A percentile compares a stretch with the other conserved stretches of the same genome.
phyloP scores from a whole-genome alignment of 192 early-diverging fungal genomes.

The Chytriomyces sp. region DNA sequence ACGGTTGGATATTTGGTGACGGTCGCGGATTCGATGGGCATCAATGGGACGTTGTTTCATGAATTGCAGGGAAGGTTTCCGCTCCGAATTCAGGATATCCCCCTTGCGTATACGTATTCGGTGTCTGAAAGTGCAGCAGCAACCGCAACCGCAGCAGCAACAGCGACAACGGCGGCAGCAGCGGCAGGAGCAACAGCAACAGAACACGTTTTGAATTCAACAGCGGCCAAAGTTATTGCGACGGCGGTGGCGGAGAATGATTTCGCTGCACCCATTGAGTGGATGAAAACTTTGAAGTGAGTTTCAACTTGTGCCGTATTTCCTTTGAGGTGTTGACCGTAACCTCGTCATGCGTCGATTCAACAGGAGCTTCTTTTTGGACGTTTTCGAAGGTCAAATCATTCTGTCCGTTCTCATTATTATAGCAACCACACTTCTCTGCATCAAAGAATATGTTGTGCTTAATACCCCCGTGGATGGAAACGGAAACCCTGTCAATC shows the following conservation, averaged over 20 bases:
- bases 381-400: conserved; percentile 83
- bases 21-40: not conserved
- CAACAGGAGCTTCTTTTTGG: conserved; percentile 40
- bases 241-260: not conserved
- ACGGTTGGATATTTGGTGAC: conserved; percentile 12
- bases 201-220: not conserved
- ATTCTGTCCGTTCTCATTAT: conserved; percentile 77
- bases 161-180: not conserved
- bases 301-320: not conserved
- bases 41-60: conserved; percentile 1
- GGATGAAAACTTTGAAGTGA: not conserved
- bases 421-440: conserved; percentile 78
- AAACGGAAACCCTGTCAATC: conserved; percentile 44
- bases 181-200: not conserved
- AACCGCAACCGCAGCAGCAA: not conserved
- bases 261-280: not conserved
- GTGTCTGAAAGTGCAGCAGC: not conserved
- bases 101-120: not conserved
- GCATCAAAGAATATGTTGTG: conserved; percentile 88
- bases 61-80: conserved; percentile 4
- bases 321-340: not conserved
- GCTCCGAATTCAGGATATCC: not conserved
- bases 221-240: not conserved
- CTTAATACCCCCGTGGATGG: conserved; percentile 63
- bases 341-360: not conserved